Conservation (phyloP, 2,329 filamentous ascomycete species). For the Ceratocystis eucalypticola region DNA sequence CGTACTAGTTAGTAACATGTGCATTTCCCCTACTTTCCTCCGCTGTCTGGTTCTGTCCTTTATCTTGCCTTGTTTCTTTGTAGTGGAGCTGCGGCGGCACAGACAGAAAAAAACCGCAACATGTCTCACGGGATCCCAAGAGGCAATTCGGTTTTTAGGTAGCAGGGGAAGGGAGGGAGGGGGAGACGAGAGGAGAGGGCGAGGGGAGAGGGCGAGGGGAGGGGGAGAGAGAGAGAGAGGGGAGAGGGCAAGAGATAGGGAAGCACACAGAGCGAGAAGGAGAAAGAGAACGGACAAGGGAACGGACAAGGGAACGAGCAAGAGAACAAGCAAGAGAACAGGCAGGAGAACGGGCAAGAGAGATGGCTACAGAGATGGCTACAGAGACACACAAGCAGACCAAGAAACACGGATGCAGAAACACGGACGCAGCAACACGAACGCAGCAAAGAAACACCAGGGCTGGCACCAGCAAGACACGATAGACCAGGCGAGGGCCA, state of each 20-base stretch:
- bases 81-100: background rate
- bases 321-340: background rate
- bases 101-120: constrained; percentile 1
- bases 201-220: no score
- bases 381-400: background rate
- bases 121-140: constrained; percentile 3
- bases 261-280: background rate
- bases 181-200: background rate
- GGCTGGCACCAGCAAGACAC: no score
- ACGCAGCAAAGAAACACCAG: background rate
- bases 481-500: no score
- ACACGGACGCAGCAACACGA: no score
- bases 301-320: background rate
- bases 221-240: background rate
- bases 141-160: background rate
- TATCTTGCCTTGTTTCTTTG: background rate
- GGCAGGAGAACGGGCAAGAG: background rate
- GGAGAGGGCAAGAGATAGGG: background rate
- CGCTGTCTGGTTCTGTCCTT: background rate
- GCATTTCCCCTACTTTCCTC: no score
- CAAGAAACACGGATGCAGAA: background rate
- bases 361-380: background rate
- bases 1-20: no score
- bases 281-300: background rate
- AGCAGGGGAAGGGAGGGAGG: background rate